A percentile compares a stretch with the other conserved stretches of the same genome.
Evolutionary conservation across 768 basidiomycete species (phyloP).

Genomic region (Postia placenta): DNA sequence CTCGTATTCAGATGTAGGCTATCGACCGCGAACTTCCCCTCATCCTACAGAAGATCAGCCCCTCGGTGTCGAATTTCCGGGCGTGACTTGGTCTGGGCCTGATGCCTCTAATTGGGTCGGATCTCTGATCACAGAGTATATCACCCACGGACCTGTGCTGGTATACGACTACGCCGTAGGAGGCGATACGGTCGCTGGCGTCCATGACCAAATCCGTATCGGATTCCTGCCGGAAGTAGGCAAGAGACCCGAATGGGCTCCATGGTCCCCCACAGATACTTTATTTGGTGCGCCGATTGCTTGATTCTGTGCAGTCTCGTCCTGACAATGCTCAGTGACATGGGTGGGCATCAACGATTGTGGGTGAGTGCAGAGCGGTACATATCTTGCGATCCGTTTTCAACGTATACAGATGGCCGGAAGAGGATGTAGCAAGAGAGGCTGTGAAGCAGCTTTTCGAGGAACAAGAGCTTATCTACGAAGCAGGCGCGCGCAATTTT

Average conservation of each 20-base stretch:
- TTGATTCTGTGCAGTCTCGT: background rate
- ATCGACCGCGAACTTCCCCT: constrained; percentile 4
- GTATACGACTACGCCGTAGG: constrained; percentile 56
- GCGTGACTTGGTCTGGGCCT: constrained; percentile 39
- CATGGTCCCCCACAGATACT: constrained; percentile 18
- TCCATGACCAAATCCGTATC: constrained; percentile 33
- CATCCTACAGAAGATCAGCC: constrained; percentile 37
- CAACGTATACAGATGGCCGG: constrained; percentile 1
- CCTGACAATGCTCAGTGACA: constrained; percentile 46
- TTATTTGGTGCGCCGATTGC: constrained; percentile 21
- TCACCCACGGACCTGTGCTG: constrained; percentile 22
- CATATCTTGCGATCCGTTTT: background rate
- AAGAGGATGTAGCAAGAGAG: background rate
- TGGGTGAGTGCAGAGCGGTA: constrained; percentile 30
- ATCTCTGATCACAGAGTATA: constrained; percentile 39
- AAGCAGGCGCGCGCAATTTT: constrained; percentile 42
- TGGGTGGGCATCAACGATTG: constrained; percentile 69
- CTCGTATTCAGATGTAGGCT: constrained; percentile 46
- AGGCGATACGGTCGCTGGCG: constrained; percentile 39
- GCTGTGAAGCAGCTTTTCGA: constrained; percentile 32
- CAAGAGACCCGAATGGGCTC: constrained; percentile 20
- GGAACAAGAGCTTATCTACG: constrained; percentile 43
- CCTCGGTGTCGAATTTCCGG: constrained; percentile 45
- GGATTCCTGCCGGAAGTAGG: constrained; percentile 31
- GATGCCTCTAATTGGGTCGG: constrained; percentile 59